Evolutionary conservation across 2,329 filamentous ascomycete species (phyloP).

Genomic region (Didymella pomorum): DNA sequence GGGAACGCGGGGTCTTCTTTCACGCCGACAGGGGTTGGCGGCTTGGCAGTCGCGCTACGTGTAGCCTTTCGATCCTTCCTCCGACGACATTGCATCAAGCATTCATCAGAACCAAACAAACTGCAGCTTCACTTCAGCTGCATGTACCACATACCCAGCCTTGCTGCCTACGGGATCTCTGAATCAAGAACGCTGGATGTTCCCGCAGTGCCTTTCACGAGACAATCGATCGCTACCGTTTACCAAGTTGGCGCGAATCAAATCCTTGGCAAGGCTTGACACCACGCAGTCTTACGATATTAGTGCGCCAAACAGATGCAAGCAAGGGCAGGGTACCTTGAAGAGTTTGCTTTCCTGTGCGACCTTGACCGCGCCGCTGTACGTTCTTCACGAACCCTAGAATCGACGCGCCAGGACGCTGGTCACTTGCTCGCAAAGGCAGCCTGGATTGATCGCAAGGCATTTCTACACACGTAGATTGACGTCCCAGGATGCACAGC

Average conservation of each 20-base stretch:
- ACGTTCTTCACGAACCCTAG: neutral
- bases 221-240: constrained; percentile 26
- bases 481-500: constrained; percentile 38
- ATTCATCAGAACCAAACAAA: neutral
- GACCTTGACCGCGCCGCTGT: constrained; percentile 16
- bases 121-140: neutral
- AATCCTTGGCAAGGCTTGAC: constrained; percentile 42
- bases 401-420: neutral
- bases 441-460: constrained; percentile 33
- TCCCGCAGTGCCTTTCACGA: constrained; percentile 23
- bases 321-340: constrained; percentile 23
- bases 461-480: constrained; percentile 26
- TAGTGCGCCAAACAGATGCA: constrained; percentile 34
- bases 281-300: constrained; percentile 36
- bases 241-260: constrained; percentile 25
- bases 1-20: constrained; percentile 25
- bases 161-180: neutral
- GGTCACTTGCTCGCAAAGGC: constrained; percentile 31
- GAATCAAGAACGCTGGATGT: neutral
- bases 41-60: constrained; percentile 25
- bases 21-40: constrained; percentile 20
- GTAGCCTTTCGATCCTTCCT: constrained; percentile 16
- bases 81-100: constrained; percentile 23
- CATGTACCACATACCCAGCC: neutral
- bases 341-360: constrained; percentile 30